Evolutionary conservation across 2,329 filamentous ascomycete genomes (phyloP).

Genomic region (Paradendryphiella salina): DNA sequence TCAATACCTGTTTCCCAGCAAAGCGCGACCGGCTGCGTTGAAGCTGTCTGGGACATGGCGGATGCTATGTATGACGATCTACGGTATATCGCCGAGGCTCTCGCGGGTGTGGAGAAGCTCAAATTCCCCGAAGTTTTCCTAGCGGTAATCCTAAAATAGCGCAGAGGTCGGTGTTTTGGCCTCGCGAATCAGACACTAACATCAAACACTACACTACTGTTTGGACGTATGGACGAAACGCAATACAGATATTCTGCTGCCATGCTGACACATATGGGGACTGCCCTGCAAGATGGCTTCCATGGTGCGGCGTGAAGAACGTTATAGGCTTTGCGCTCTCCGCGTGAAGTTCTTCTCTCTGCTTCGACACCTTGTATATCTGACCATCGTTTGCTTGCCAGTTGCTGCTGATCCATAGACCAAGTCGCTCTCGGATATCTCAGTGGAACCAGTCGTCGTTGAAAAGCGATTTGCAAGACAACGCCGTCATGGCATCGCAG

Average conservation of each 20-base stretch:
- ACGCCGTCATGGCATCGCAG: constrained; percentile 17
- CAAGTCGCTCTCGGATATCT: background rate
- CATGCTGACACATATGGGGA: constrained; percentile 5
- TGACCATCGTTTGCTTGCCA: background rate
- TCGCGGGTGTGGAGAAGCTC: background rate
- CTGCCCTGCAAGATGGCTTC: background rate
- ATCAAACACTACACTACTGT: constrained; percentile 15
- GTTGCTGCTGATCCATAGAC: background rate
- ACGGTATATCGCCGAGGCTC: background rate
- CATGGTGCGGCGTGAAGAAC: constrained; percentile 16
- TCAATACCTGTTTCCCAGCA: background rate
- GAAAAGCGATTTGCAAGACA: background rate
- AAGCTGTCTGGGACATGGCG: background rate
- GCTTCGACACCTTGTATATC: background rate
- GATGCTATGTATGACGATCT: background rate
- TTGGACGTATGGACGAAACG: constrained; percentile 15
- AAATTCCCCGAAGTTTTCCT: background rate
- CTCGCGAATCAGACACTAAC: constrained; percentile 13
- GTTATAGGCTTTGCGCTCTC: constrained; percentile 11
- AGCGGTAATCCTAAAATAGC: constrained; percentile 14
- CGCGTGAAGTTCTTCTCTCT: constrained; percentile 1
- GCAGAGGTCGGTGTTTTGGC: constrained; percentile 13
- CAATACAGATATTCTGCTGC: constrained; percentile 5
- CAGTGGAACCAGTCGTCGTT: background rate
- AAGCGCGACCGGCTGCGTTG: background rate